These are phyloP conservation scores for Colletotrichum viniferum DNA, from an alignment of 2,329 filamentous ascomycete species.

Conservation along the genomic window DNA sequence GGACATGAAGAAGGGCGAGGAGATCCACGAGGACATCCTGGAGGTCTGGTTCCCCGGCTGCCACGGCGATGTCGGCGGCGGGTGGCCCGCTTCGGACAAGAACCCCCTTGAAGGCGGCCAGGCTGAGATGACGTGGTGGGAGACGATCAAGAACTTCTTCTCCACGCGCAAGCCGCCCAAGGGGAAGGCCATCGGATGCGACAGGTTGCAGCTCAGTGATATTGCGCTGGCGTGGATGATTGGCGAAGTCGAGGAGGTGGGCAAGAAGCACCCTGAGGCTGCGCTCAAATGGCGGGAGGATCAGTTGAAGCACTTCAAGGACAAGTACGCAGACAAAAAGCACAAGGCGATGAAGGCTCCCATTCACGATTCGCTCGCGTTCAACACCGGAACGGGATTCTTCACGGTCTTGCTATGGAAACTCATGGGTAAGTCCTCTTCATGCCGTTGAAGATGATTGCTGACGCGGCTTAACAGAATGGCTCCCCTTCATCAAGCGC, in stretches of 20 bases:
- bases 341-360: constrained; percentile 33
- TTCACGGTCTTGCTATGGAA: constrained; percentile 46
- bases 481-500: constrained; percentile 41
- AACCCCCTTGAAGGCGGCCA: constrained; percentile 26
- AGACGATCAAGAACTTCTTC: constrained; percentile 39
- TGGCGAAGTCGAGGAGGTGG: constrained; percentile 47
- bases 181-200: constrained; percentile 31
- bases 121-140: constrained; percentile 28
- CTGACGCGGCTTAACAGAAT: constrained; percentile 30
- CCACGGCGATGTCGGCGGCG: constrained; percentile 59
- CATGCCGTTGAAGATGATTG: too few species aligned
- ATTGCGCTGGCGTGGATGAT: constrained; percentile 59
- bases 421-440: constrained; percentile 40
- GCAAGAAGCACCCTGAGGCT: constrained; percentile 30
- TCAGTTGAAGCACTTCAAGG: constrained; percentile 32
- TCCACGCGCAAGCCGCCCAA: constrained; percentile 33
- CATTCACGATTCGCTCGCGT: constrained; percentile 43
- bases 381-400: constrained; percentile 40
- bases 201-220: constrained; percentile 51
- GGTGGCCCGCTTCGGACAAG: constrained; percentile 44
- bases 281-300: constrained; percentile 40
- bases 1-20: constrained; percentile 33
- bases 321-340: constrained; percentile 29
- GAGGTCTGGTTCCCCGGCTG: constrained; percentile 62
- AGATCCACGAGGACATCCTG: constrained; percentile 41